Conservation (phyloP, 139 green algal genomes). For the Micractinium sp. region DNA sequence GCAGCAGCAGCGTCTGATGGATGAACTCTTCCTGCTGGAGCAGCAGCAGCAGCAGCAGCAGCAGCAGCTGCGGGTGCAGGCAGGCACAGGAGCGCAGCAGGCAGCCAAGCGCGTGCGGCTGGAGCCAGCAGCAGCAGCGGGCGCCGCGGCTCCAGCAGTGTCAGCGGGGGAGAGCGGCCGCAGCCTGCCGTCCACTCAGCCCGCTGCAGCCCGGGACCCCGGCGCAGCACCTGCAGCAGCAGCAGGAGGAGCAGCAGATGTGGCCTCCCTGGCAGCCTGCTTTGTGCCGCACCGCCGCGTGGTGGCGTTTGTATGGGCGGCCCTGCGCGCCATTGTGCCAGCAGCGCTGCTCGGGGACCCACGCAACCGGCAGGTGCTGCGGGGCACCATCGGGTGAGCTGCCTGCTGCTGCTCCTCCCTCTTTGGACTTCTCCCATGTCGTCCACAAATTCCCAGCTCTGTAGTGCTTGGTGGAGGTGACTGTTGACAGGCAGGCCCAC, state of each 20-base stretch:
- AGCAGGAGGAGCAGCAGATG: neutral
- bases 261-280: constrained; percentile 43
- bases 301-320: constrained; percentile 72
- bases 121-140: neutral
- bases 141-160: neutral
- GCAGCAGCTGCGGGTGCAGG: neutral
- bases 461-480: too few species aligned
- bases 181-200: neutral
- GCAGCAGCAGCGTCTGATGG: neutral
- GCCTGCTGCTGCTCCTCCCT: neutral
- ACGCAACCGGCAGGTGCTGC: constrained; percentile 53
- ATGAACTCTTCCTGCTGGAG: constrained; percentile 9
- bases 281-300: constrained; percentile 61
- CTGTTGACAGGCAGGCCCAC: too few species aligned
- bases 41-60: constrained; percentile 4
- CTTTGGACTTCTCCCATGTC: too few species aligned
- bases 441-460: too few species aligned
- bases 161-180: neutral
- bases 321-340: constrained; percentile 64
- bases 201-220: neutral
- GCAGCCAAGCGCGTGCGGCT: neutral
- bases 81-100: neutral
- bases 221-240: constrained; percentile 21
- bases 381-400: constrained; percentile 33
- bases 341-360: constrained; percentile 63